Evolutionary conservation across 495 filamentous ascomycete genomes (phyloP), one percentile per base, ranked within the genome.

Genomic region (Podospora tetraspora): DNA sequence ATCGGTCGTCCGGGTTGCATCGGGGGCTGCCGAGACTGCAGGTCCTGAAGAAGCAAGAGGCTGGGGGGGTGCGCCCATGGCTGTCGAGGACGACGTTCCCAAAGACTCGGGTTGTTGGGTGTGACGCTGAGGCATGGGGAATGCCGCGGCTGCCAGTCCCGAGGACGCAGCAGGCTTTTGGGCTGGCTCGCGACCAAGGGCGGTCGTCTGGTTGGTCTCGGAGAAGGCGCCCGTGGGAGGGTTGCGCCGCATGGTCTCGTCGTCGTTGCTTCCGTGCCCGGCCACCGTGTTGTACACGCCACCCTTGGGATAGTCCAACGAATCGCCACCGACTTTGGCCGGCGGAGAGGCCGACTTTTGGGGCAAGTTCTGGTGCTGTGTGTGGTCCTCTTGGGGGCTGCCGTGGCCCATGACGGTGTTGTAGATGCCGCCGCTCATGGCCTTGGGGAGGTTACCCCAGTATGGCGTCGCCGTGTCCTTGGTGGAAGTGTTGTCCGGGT

Each of bases 381-480:
- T 71, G 32, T 79, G 72, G 63, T 72, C 72, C 59, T 78, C 76
- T 9, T 73, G 70, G 59, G 78, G 57, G 64, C 80, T 82, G 6
- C 80, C 80, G 37, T 82, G 80, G 19, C 80, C 80, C 4, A 72
- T 73, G 12, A 82, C 79, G 0, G 75, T 75, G 67, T 82, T 82
- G 34, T 82, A 81, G n/a, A 81, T 68, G 6, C 70, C 73, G 19
- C 75, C 71, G 5, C 73, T 70, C 12, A 68, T 59, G 3, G 76
- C 75, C 61, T 75, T 73, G 63, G 80, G 78, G 27, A 80, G 71
- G 32, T 72, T 67, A 27, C 80, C 80, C 80, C 80, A 81, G 67
- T 82, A 81, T 0, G 79, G 76, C 10, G 72, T 24, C 1, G 58
- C 21, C 4, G n/a, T 61, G 25, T 59, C 8, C 9, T 69, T 32